Percentiles rank a stretch among this genome's conserved stretches.
Conservation (phyloP, 1,139 yeast genomes). For the Schwanniomyces etchellsii region DNA sequence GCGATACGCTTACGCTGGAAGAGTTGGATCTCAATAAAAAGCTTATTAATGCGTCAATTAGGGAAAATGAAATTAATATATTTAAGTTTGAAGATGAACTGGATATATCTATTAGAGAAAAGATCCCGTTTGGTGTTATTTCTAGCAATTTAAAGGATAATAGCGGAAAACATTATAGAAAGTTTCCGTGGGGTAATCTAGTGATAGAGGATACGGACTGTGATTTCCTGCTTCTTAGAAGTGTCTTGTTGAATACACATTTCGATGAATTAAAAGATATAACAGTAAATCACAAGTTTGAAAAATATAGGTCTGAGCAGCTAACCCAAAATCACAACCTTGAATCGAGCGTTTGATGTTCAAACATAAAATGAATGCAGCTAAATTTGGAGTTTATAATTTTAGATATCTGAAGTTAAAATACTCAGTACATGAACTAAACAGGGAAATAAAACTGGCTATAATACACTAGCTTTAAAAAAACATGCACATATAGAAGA, state of each 20-base stretch:
- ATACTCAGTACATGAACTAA: no score
- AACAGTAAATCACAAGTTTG: conserved; percentile 57
- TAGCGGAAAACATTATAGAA: conserved; percentile 7
- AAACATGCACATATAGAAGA: no score
- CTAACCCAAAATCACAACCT: conserved; percentile 8
- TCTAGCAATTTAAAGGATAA: conserved; percentile 9
- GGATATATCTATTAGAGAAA: conserved; percentile 9
- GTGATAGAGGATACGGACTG: conserved; percentile 46
- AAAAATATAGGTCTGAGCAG: conserved; percentile 44
- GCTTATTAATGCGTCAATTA: conserved; percentile 39
- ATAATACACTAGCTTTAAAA: no score
- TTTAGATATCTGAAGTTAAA: no score
- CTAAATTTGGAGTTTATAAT: no score
- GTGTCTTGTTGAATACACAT: conserved; percentile 59
- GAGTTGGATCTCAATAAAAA: conserved; percentile 42
- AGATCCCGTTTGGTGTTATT: conserved; percentile 18
- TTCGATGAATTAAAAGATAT: conserved; percentile 62
- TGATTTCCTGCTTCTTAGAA: conserved; percentile 53
- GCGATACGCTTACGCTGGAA: conserved; percentile 48
- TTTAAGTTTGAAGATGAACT: conserved; percentile 38
- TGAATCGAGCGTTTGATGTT: no score
- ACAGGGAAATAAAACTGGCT: no score
- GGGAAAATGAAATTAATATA: conserved; percentile 36
- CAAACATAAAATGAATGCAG: no score
- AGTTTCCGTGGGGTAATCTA: conserved; percentile 13